Percentiles rank a stretch among this genome's conserved stretches.
Conservation (phyloP, 2,329 filamentous ascomycete species). For the Phaeomoniella chlamydospora region DNA sequence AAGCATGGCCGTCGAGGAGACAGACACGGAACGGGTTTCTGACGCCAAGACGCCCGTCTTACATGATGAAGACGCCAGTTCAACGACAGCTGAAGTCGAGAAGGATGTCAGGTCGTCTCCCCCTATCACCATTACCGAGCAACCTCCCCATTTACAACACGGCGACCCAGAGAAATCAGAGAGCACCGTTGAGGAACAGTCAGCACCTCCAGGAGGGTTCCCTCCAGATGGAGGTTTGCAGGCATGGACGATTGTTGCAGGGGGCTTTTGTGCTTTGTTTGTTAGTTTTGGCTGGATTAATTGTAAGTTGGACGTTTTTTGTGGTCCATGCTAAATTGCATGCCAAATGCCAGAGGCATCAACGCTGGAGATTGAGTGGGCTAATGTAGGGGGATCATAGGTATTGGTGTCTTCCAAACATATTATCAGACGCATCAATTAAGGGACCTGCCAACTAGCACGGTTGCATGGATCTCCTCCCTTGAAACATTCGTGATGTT, state of each 20-base stretch:
- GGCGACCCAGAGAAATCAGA: too few species aligned
- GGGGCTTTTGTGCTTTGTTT: conserved; percentile 31
- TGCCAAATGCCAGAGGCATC: conserved; percentile 1
- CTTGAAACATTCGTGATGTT: conserved; percentile 30
- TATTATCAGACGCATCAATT: conserved; percentile 41
- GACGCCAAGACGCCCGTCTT: too few species aligned
- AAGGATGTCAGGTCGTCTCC: too few species aligned
- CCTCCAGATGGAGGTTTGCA: conserved; percentile 44
- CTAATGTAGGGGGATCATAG: conserved; percentile 13
- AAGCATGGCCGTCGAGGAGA: too few species aligned
- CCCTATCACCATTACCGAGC: too few species aligned
- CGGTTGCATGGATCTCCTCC: conserved; percentile 48
- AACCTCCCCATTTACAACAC: too few species aligned
- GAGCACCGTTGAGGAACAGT: too few species aligned
- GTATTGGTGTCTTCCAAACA: conserved; percentile 40
- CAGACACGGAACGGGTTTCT: too few species aligned
- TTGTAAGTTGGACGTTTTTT: too few species aligned
- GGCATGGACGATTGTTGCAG: conserved; percentile 44
- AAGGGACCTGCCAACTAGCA: conserved; percentile 33
- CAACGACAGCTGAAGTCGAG: too few species aligned
- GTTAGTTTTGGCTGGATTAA: conserved; percentile 37
- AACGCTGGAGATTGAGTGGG: conserved; percentile 7
- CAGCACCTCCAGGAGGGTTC: conserved; percentile 6
- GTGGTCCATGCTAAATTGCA: too few species aligned
- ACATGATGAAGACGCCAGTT: too few species aligned